These are phyloP conservation scores for Fusarium sp. DNA, from an alignment of 2,329 filamentous ascomycete genomes.

Conservation along the genomic window DNA sequence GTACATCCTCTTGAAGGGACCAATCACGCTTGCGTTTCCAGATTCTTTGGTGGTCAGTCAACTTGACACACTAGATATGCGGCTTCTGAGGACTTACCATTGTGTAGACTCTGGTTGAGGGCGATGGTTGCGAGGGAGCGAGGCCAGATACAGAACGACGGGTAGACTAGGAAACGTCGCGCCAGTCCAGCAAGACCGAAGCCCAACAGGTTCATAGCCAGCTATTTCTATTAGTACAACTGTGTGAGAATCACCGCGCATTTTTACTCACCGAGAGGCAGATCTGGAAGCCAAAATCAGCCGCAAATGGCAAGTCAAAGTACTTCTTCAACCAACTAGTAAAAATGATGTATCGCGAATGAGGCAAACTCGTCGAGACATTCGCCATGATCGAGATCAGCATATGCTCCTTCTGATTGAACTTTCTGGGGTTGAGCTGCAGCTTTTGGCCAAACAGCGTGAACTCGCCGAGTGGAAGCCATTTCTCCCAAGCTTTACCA, in stretches of 20 bases:
- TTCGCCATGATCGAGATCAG: conserved; percentile 63
- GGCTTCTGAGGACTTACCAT: background rate
- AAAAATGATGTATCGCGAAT: conserved; percentile 35
- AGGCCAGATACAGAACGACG: conserved; percentile 44
- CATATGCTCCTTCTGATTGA: conserved; percentile 69
- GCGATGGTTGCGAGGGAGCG: conserved; percentile 48
- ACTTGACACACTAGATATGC: accelerated
- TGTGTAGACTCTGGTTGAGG: conserved; percentile 35
- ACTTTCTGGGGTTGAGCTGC: conserved; percentile 62
- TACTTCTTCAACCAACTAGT: conserved; percentile 39
- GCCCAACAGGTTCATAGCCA: conserved; percentile 55
- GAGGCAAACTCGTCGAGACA: conserved; percentile 32
- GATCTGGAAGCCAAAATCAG: conserved; percentile 49
- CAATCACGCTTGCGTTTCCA: conserved; percentile 15
- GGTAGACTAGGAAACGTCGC: conserved; percentile 62
- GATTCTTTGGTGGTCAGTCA: background rate
- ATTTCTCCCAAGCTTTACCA: conserved; percentile 54
- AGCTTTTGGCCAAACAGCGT: conserved; percentile 53
- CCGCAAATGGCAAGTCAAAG: conserved; percentile 34
- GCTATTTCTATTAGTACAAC: background rate
- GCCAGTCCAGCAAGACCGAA: conserved; percentile 63
- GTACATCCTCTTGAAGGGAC: conserved; percentile 32
- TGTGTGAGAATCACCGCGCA: accelerated
- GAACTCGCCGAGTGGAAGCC: conserved; percentile 57
- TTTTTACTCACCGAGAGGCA: conserved; percentile 9